Base-by-base conservation (phyloP, 139 green algal species). In the Pycnococcus provasolii region DNA sequence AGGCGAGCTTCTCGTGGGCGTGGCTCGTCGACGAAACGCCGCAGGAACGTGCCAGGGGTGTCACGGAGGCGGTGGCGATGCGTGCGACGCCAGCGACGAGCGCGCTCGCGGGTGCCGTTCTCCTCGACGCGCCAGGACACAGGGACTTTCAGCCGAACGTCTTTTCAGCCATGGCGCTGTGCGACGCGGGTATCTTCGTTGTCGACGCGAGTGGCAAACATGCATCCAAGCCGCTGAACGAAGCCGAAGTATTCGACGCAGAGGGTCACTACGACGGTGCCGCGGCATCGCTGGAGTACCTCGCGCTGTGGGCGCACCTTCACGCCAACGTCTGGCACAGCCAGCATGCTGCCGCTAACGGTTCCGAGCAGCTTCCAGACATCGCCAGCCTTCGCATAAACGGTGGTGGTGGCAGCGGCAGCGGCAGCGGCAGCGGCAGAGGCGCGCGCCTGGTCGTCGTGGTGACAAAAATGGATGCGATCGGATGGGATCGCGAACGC, bases 131-230 rank as follows among this genome's bases (percentile, higher is more conserved):
- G 0, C 93, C 93, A 0, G 93, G 93, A 2, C 93, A 98, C 77
- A 91, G 86, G 0, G 91, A 99, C 81, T 99, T 97, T 76, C 89
- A 97, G 26, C 90, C 93, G 41, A 94, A 94, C 84, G 93, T 95
- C 84, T 97, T 98, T 46, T 62, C 78, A 0, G 93, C 91, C 4
- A 84, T 84, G 0, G 75, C 83, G 1, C 87, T 93, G 72, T 88
- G 88, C 3, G 90, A 95, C 75, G 81, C 92, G 41, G 89, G 85
- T 50, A 37, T 50, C 4, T 13, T 65, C 45, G 26, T 50, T 43
- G 52, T 15, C 11, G 4, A 62, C 51, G 41, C 43, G 42, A 11
- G 60, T 26, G 7, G 60, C 55, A 42, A 26, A 63, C 57, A 13
- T 45, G 57, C 9, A 13, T 63, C 26, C n/a, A 42, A 63, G 57